Conservation (phyloP, 257 asterid genomes). For the Rehmannia glutinosa region DNA sequence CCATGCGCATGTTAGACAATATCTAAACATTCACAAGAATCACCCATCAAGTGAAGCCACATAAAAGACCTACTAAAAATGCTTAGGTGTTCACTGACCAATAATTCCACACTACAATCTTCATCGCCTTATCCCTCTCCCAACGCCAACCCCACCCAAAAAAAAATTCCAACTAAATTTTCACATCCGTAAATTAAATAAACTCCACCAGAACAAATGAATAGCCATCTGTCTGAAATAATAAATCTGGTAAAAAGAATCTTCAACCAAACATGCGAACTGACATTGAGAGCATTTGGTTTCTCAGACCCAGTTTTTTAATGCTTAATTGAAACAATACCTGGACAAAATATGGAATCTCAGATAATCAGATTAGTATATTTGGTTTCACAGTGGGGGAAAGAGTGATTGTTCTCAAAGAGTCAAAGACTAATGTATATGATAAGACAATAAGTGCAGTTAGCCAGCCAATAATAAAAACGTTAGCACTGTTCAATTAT, state of each 20-base stretch:
- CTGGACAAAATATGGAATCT: neutral
- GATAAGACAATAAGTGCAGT: neutral
- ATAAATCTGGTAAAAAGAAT: neutral
- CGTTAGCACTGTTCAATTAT: neutral
- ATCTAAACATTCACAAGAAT: neutral
- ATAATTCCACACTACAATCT: neutral
- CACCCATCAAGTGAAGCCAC: neutral
- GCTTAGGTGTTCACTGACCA: neutral
- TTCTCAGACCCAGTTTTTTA: neutral
- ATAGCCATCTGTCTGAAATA: neutral
- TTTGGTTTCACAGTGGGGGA: conserved; percentile 3
- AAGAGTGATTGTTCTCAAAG: too few species aligned
- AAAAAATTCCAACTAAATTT: neutral
- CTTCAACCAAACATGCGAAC: neutral
- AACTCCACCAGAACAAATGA: neutral
- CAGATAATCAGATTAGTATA: neutral
- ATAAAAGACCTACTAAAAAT: neutral
- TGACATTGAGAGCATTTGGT: neutral
- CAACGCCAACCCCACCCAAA: neutral
- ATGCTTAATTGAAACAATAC: neutral
- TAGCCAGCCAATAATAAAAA: neutral
- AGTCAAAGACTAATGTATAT: neutral
- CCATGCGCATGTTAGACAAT: neutral
- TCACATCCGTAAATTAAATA: neutral
- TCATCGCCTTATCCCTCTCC: neutral